A percentile compares a stretch with the other conserved stretches of the same genome.
Conservation (phyloP, 2,329 filamentous ascomycete species). For the Xylariaceae sp. region DNA sequence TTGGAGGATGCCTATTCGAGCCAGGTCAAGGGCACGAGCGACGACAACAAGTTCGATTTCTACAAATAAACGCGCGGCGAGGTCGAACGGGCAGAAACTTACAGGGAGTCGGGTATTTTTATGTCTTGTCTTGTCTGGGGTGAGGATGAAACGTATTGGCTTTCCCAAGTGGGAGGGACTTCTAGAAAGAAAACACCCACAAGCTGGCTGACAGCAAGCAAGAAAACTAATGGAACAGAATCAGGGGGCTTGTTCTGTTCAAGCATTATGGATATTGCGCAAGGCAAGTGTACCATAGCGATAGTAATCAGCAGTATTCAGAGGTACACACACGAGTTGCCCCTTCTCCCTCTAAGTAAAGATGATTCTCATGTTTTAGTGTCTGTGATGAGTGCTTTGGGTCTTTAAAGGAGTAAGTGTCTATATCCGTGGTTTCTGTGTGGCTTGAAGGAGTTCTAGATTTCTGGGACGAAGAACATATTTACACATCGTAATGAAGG, state of each 20-base stretch:
- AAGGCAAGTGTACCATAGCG: constrained; percentile 15
- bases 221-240: too few relatives aligned
- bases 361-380: neutral
- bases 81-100: neutral
- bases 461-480: too few relatives aligned
- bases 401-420: too few relatives aligned
- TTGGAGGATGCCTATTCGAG: constrained; percentile 94
- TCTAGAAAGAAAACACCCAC: too few relatives aligned
- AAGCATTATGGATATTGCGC: constrained; percentile 1
- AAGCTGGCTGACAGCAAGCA: neutral
- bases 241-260: neutral
- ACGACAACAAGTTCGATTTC: constrained; percentile 80
- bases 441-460: too few relatives aligned
- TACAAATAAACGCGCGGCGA: constrained; percentile 58
- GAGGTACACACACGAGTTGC: neutral
- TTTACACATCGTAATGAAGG: too few relatives aligned
- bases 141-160: too few relatives aligned
- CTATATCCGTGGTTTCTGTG: too few relatives aligned
- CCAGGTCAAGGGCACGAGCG: constrained; percentile 77
- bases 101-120: neutral
- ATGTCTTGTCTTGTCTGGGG: too few relatives aligned
- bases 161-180: too few relatives aligned
- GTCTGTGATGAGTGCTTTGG: too few relatives aligned
- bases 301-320: constrained; percentile 12
- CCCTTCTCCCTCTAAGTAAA: neutral